Conservation (phyloP, 495 filamentous ascomycete species). For the Glonium stellatum region DNA sequence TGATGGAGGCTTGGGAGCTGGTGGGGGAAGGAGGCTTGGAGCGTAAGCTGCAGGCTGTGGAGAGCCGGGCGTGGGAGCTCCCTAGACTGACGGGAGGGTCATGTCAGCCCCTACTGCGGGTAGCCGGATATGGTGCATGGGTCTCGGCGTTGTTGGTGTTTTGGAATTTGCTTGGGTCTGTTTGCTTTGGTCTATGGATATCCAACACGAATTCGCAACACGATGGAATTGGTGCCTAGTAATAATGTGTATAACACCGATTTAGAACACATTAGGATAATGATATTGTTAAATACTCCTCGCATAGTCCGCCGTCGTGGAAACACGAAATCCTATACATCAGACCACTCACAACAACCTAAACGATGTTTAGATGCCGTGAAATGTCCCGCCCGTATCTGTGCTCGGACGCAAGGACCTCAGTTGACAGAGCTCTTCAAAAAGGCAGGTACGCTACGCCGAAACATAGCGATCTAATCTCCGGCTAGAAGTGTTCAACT, state of each 20-base stretch:
- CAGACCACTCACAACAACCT: neutral
- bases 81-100: neutral
- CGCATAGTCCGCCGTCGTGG: no score
- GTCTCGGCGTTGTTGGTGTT: no score
- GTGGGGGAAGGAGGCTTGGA: neutral
- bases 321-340: neutral
- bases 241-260: no score
- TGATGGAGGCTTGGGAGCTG: constrained; percentile 1
- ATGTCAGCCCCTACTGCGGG: no score
- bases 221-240: no score
- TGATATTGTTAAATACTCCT: no score
- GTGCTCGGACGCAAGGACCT: constrained; percentile 72
- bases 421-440: constrained; percentile 79
- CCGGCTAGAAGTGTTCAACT: constrained; percentile 11
- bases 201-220: no score
- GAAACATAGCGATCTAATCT: neutral
- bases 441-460: constrained; percentile 45
- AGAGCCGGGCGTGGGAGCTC: neutral
- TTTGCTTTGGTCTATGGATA: no score
- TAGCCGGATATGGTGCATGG: no score
- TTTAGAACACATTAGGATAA: no score
- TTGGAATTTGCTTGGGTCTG: no score
- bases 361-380: constrained; percentile 4
- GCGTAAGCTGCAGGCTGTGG: neutral
- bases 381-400: constrained; percentile 88